Percentiles rank a stretch among this genome's conserved stretches.
These are phyloP conservation scores for Termitomyces sp. DNA, from an alignment of 768 basidiomycete species.

Conservation along the genomic window DNA sequence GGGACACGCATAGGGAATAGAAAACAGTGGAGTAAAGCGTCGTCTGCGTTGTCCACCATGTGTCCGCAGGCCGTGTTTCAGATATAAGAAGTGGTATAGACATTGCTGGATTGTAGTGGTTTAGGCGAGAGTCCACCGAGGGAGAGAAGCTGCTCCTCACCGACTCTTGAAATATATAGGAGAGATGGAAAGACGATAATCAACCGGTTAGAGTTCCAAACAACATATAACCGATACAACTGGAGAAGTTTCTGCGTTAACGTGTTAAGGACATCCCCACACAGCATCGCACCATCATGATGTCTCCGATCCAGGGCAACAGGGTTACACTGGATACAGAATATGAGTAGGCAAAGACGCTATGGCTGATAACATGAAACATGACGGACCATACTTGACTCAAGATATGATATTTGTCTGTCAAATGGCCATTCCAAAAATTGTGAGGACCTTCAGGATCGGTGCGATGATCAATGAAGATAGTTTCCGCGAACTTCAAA, in stretches of 20 bases:
- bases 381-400: conserved; percentile 15
- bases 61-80: conserved; percentile 10
- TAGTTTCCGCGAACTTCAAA: conserved; percentile 17
- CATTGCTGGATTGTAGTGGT: conserved; percentile 12
- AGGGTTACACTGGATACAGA: conserved; percentile 10
- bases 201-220: conserved; percentile 16
- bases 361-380: neutral
- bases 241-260: neutral
- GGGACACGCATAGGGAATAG: conserved; percentile 19
- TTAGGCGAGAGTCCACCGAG: neutral
- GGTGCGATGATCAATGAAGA: conserved; percentile 15
- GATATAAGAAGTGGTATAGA: conserved; percentile 20
- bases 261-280: no score
- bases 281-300: conserved; percentile 16
- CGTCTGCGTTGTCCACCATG: conserved; percentile 10
- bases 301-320: conserved; percentile 21
- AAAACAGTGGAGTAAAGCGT: conserved; percentile 14
- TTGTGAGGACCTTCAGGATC: conserved; percentile 2
- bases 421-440: conserved; percentile 8
- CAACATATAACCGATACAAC: conserved; percentile 18
- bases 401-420: conserved; percentile 16
- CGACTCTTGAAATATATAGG: conserved; percentile 16
- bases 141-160: conserved; percentile 6
- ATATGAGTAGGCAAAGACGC: neutral
- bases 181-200: conserved; percentile 16